Conservation (phyloP, 345 rosid species). For the Eucalyptus lansdowneana region DNA sequence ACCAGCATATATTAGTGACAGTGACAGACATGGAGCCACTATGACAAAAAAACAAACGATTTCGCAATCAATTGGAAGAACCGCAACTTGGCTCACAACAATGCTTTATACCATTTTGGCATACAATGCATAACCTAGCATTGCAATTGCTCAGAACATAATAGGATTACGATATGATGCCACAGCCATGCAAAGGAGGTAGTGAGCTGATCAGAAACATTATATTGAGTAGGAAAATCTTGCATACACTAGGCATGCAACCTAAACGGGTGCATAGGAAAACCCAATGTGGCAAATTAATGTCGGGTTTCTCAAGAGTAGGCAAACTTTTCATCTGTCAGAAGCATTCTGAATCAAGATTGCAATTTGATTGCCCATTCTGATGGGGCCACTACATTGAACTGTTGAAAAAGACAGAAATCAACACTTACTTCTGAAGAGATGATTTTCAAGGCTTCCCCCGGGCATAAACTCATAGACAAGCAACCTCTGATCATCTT, state of each 20-base stretch:
- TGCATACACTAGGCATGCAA: not conserved
- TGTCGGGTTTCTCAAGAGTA: not conserved
- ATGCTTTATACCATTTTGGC: not conserved
- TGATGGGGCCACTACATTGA: not conserved
- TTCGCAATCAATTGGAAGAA: not conserved
- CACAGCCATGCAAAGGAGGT: not conserved
- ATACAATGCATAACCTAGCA: not conserved
- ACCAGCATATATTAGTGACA: not conserved
- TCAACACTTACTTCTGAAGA: conserved; percentile 69
- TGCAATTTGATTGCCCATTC: not conserved
- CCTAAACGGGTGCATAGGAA: not conserved
- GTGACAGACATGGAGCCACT: not conserved
- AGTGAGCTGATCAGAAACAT: not conserved
- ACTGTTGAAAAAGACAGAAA: not conserved
- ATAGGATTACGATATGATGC: not conserved
- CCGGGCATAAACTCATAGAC: conserved; percentile 94
- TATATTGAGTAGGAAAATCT: not conserved
- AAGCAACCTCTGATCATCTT: conserved; percentile 89
- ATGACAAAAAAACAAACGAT: not conserved
- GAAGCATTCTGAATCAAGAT: not conserved
- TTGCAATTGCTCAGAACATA: not conserved
- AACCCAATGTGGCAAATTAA: not conserved
- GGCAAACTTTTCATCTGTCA: not conserved
- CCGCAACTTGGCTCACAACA: not conserved
- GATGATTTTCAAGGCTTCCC: conserved; percentile 97